phyloP scores from a whole-genome alignment of 176 grass and related monocot genomes.

The Typha latifolia region DNA sequence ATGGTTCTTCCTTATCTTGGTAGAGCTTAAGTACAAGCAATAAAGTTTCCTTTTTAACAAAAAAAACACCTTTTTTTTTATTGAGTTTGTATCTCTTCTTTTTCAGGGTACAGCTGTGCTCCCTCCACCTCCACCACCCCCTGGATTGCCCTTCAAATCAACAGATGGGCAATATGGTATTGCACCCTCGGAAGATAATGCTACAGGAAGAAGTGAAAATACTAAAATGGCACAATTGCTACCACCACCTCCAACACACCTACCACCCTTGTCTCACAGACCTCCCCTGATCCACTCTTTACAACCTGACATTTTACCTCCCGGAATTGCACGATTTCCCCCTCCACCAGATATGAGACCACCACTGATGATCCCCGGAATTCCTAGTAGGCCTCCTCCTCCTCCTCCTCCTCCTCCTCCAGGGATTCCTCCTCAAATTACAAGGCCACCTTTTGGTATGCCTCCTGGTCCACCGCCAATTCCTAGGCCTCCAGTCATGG shows the following conservation, averaged over 20 bases:
- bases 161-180: constrained; percentile 30
- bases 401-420: constrained; percentile 38
- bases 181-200: constrained; percentile 18
- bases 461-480: constrained; percentile 57
- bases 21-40: not conserved
- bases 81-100: not conserved
- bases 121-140: constrained; percentile 66
- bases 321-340: constrained; percentile 58
- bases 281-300: constrained; percentile 39
- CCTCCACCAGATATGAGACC: constrained; percentile 38
- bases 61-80: too few relatives aligned
- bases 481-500: constrained; percentile 36
- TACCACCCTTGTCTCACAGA: constrained; percentile 52
- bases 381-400: constrained; percentile 32
- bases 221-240: constrained; percentile 19
- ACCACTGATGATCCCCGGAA: constrained; percentile 46
- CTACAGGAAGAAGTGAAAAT: constrained; percentile 31
- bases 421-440: constrained; percentile 46
- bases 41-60: too few relatives aligned
- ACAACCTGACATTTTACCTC: constrained; percentile 6
- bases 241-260: constrained; percentile 26
- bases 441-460: constrained; percentile 55
- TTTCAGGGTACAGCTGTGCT: constrained; percentile 35
- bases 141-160: constrained; percentile 46
- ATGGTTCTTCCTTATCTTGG: not conserved